A percentile compares a stretch with the other conserved stretches of the same genome.
phyloP scores from a whole-genome alignment of 2,329 filamentous ascomycete genomes.

The Thielaviopsis populi region DNA sequence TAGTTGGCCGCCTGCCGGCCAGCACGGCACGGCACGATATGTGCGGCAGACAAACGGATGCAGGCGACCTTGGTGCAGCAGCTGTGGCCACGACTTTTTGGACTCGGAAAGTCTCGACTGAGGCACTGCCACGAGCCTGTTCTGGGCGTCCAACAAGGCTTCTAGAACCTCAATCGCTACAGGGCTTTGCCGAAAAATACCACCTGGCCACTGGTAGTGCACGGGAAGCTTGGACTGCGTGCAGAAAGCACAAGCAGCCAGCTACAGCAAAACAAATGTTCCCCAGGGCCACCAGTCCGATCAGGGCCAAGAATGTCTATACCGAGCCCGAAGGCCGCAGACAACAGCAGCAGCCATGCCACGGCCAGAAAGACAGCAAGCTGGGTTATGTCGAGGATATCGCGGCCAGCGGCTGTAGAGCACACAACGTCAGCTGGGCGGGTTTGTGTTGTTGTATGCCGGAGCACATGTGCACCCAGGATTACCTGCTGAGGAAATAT shows the following conservation, averaged over 20 bases:
- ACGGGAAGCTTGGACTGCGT: constrained; percentile 1
- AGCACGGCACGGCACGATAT: background rate
- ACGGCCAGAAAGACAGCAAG: background rate
- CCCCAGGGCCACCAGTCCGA: background rate
- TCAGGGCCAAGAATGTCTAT: background rate
- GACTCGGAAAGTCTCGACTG: background rate
- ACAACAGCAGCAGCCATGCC: background rate
- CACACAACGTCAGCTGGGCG: no score
- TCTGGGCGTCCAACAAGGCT: background rate
- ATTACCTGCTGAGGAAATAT: background rate
- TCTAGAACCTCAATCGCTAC: background rate
- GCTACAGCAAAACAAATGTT: background rate
- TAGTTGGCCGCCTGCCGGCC: background rate
- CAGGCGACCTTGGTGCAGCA: background rate
- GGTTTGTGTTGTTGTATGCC: background rate
- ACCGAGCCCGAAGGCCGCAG: background rate
- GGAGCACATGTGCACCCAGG: no score
- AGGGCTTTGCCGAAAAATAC: constrained; percentile 5
- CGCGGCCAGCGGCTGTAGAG: no score
- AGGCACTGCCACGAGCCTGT: background rate
- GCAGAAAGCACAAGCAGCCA: constrained; percentile 1
- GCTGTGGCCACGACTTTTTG: background rate
- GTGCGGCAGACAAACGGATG: background rate
- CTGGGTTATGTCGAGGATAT: no score
- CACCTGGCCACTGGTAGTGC: background rate